Evolutionary conservation across 225 moss, liverwort and hornwort species (phyloP), one percentile per base, ranked within the genome.

Genomic region (Marchantia paleacea): DNA sequence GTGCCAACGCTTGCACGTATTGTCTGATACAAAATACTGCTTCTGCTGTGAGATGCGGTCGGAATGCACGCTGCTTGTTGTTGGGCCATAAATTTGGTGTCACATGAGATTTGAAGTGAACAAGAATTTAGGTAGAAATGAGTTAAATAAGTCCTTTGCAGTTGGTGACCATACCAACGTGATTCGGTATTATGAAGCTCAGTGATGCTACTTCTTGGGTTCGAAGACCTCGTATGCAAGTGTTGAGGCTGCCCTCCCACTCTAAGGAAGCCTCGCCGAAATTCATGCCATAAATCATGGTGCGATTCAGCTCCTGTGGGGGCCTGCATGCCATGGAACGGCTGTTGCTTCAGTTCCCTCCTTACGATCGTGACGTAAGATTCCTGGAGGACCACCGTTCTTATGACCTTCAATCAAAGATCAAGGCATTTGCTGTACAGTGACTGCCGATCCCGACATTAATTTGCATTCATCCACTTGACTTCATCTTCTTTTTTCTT

Each of bases 1-100:
- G 62, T 62, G 62, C 62, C 62, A 62, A 62, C 62, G n/a, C 18
- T 22, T 24, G n/a, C 62, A 62, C 62, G n/a, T 62, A 62, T 62
- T 62, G 39, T 39, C 62, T 24, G 62, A 62, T 22, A 62, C 62
- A 24, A 7, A 20, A 24, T 24, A 62, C 62, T 7, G 62, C 6
- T 62, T n/a, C 62, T 62, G n/a, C 62, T 62, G 62, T 24, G 10
- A 62, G 62, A 62, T 62, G 62, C n/a, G 15, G 14, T 62, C n/a
- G 62, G 24, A 7, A n/a, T 58, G 58, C 58, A 58, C 24, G 62
- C 4, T 24, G 62, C 5, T 7, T 62, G n/a, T 10, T 22, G n/a
- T 24, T 7, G 62, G 62, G 62, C 62, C 39, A 62, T 62, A 39
- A 39, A 39, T 39, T 39, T 39, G 62, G 62, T 18, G n/a, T 62